Percentiles rank a stretch among this genome's conserved stretches.
These are phyloP conservation scores for Colletotrichum sp. DNA, from an alignment of 2,329 filamentous ascomycete genomes.

Conservation along the genomic window DNA sequence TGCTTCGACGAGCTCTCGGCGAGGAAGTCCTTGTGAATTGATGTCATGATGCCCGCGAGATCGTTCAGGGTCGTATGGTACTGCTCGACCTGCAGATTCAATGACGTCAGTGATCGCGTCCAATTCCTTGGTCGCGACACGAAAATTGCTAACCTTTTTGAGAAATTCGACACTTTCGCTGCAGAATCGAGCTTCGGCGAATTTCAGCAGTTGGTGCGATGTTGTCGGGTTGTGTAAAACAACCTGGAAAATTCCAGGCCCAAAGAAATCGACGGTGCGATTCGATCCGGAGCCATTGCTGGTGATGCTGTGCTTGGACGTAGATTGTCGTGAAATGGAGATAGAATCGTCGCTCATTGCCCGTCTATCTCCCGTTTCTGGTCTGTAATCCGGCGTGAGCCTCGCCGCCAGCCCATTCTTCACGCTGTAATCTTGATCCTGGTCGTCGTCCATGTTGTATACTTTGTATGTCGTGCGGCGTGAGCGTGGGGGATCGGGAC, in stretches of 20 bases:
- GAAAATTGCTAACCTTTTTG: conserved; percentile 44
- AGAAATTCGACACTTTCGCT: conserved; percentile 58
- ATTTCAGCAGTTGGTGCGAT: conserved; percentile 50
- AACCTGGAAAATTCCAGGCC: conserved; percentile 53
- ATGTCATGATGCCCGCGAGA: conserved; percentile 39
- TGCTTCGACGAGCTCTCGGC: conserved; percentile 36
- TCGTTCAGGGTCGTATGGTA: conserved; percentile 47
- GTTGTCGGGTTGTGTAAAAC: conserved; percentile 56
- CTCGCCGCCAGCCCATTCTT: neutral
- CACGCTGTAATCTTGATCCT: neutral
- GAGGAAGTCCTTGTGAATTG: conserved; percentile 35
- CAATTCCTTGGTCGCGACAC: too few relatives aligned
- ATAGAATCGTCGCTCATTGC: conserved; percentile 1
- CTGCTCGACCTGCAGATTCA: conserved; percentile 38
- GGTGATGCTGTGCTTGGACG: conserved; percentile 2
- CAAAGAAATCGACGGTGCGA: conserved; percentile 51
- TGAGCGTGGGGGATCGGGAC: neutral
- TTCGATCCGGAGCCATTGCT: conserved; percentile 5
- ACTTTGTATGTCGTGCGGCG: neutral
- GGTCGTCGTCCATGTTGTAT: neutral
- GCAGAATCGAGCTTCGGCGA: conserved; percentile 49
- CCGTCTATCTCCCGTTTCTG: neutral
- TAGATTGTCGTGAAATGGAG: conserved; percentile 13
- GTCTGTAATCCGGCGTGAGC: neutral
- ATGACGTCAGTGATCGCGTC: neutral